Percentiles rank a stretch among this genome's conserved stretches.
Conservation (phyloP, 192 early-diverging fungal species). For the Thamnidium elegans region DNA sequence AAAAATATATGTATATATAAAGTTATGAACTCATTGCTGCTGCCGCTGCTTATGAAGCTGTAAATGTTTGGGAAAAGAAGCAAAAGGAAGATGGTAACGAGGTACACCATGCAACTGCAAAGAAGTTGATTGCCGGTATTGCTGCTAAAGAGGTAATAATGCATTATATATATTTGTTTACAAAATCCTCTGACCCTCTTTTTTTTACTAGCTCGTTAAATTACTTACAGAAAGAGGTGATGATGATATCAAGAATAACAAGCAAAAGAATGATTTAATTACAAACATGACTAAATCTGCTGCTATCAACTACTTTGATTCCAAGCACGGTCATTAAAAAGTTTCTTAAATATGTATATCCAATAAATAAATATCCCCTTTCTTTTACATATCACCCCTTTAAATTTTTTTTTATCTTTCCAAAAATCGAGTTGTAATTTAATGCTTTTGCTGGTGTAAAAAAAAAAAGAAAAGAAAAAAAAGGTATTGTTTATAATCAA, state of each 20-base stretch:
- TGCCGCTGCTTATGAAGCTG: slow-evolving; percentile 33
- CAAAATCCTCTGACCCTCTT: neutral
- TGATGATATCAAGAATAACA: slow-evolving; percentile 6
- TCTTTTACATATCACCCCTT: too few species aligned
- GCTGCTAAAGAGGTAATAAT: slow-evolving; percentile 28
- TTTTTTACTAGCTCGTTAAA: slow-evolving; percentile 17
- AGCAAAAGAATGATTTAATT: slow-evolving; percentile 9
- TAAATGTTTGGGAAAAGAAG: slow-evolving; percentile 31
- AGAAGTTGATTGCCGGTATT: slow-evolving; percentile 25
- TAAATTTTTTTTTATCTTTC: too few species aligned
- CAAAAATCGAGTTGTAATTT: too few species aligned
- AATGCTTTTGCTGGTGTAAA: too few species aligned
- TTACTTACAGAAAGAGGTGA: slow-evolving; percentile 11
- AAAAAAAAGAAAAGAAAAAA: too few species aligned
- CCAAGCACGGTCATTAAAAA: slow-evolving; percentile 18
- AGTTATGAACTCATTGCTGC: slow-evolving; percentile 33
- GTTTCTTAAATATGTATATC: too few species aligned
- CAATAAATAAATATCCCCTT: too few species aligned
- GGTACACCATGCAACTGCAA: slow-evolving; percentile 14
- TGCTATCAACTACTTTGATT: slow-evolving; percentile 16
- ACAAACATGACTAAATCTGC: slow-evolving; percentile 14
- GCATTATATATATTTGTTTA: neutral
- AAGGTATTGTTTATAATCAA: too few species aligned
- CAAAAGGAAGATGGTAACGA: slow-evolving; percentile 28
- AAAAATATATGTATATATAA: too few species aligned